Conservation (phyloP, 495 filamentous ascomycete genomes). For the Lasiosphaeria hispida region DNA sequence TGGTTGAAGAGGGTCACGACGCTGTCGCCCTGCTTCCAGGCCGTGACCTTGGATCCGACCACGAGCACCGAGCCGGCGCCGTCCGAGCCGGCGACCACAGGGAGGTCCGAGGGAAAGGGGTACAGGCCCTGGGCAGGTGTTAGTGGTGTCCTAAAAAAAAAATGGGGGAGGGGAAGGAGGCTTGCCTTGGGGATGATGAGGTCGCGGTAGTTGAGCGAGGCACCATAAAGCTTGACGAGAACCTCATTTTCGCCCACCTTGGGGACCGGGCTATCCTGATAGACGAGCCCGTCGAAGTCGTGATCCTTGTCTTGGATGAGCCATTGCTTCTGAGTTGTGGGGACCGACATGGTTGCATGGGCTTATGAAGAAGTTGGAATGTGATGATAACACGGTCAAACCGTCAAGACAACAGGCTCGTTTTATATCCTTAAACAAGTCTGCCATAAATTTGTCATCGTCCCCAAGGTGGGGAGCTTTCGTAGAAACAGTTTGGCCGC, state of each 20-base stretch:
- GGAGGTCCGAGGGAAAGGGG: slow-evolving; percentile 57
- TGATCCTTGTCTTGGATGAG: slow-evolving; percentile 52
- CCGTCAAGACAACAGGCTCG: too few species aligned
- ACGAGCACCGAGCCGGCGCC: slow-evolving; percentile 71
- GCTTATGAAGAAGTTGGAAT: neutral
- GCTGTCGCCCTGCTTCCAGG: slow-evolving; percentile 68
- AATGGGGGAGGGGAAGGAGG: neutral
- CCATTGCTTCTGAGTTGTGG: slow-evolving; percentile 64
- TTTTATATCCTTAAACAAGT: too few species aligned
- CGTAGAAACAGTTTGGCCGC: too few species aligned
- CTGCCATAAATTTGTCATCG: too few species aligned
- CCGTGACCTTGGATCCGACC: slow-evolving; percentile 63
- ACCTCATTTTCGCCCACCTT: slow-evolving; percentile 67
- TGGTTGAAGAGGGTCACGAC: slow-evolving; percentile 81
- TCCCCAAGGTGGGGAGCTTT: too few species aligned
- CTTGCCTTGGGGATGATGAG: slow-evolving; percentile 67
- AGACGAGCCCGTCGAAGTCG: slow-evolving; percentile 61
- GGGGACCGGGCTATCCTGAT: slow-evolving; percentile 53
- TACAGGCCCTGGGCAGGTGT: slow-evolving; percentile 55
- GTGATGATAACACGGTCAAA: too few species aligned
- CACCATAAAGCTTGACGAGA: slow-evolving; percentile 71
- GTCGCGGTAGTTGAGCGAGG: slow-evolving; percentile 82
- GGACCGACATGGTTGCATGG: slow-evolving; percentile 24
- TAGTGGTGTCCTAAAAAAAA: neutral
- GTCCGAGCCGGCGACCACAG: slow-evolving; percentile 71